phyloP scores from a whole-genome alignment of 2,329 filamentous ascomycete species.

The Capronia americana region DNA sequence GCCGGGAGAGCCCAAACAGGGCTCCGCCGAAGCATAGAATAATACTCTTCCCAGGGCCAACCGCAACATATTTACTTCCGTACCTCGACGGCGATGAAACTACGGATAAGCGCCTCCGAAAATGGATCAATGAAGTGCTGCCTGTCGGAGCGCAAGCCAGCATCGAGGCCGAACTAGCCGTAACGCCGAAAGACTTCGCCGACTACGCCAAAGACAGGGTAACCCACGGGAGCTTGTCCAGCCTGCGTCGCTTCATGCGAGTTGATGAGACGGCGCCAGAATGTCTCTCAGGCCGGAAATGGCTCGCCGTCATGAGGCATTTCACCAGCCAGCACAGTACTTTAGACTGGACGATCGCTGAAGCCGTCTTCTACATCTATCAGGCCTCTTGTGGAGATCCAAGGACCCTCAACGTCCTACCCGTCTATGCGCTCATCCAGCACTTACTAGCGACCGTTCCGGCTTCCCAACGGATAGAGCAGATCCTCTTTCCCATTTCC shows the following conservation, averaged over 20 bases:
- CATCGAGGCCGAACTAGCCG: background rate
- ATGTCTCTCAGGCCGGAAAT: slow-evolving; percentile 3
- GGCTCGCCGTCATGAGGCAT: slow-evolving; percentile 23
- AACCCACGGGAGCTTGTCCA: background rate
- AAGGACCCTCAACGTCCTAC: slow-evolving; percentile 11
- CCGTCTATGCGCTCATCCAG: slow-evolving; percentile 28
- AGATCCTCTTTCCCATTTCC: slow-evolving; percentile 27
- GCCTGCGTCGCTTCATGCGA: slow-evolving; percentile 14
- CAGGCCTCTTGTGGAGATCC: background rate
- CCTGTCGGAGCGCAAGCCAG: background rate
- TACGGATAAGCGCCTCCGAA: slow-evolving; percentile 14
- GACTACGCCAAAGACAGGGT: slow-evolving; percentile 8
- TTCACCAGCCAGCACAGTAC: background rate
- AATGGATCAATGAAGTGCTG: background rate
- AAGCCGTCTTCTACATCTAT: slow-evolving; percentile 20
- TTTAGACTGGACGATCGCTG: slow-evolving; percentile 19
- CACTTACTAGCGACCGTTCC: slow-evolving; percentile 24
- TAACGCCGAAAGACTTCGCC: slow-evolving; percentile 11
- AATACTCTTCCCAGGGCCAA: background rate
- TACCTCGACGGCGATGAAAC: slow-evolving; percentile 14
- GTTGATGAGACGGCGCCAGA: slow-evolving; percentile 2
- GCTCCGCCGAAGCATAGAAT: background rate
- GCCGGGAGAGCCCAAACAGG: background rate
- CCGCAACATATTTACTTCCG: slow-evolving; percentile 1
- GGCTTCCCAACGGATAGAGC: slow-evolving; percentile 13